A percentile compares a stretch with the other conserved stretches of the same genome.
Conservation (phyloP, 768 basidiomycete species). For the Coprinopsis sp. region DNA sequence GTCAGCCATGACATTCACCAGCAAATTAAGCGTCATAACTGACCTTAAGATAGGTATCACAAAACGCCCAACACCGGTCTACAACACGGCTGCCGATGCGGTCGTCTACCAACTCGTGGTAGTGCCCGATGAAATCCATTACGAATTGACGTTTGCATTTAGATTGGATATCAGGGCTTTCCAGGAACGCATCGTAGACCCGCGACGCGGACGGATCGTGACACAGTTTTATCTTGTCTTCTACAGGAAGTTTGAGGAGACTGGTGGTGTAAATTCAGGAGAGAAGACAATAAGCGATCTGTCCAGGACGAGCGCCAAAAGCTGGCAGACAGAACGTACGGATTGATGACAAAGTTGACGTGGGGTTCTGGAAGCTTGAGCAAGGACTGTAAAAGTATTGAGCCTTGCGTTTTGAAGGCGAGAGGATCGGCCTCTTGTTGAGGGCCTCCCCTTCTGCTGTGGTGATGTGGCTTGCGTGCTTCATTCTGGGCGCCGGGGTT, state of each 20-base stretch:
- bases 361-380: slow-evolving; percentile 64
- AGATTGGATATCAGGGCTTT: slow-evolving; percentile 57
- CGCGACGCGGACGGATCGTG: slow-evolving; percentile 64
- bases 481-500: slow-evolving; percentile 1
- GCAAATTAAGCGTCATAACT: slow-evolving; percentile 13
- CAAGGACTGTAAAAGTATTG: slow-evolving; percentile 79
- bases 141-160: slow-evolving; percentile 71
- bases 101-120: slow-evolving; percentile 79
- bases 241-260: slow-evolving; percentile 49
- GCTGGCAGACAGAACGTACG: slow-evolving; percentile 37
- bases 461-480: slow-evolving; percentile 14
- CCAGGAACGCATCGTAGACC: slow-evolving; percentile 73
- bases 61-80: slow-evolving; percentile 85
- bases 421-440: slow-evolving; percentile 28
- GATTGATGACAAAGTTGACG: slow-evolving; percentile 63
- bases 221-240: slow-evolving; percentile 51
- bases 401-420: slow-evolving; percentile 78
- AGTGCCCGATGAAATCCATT: slow-evolving; percentile 71
- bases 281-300: slow-evolving; percentile 3
- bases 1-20: slow-evolving; percentile 6
- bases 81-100: slow-evolving; percentile 86
- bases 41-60: slow-evolving; percentile 93
- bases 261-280: too few species aligned
- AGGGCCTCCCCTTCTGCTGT: slow-evolving; percentile 7
- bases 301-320: background rate